A percentile compares a stretch with the other conserved stretches of the same genome.
phyloP scores from a whole-genome alignment of 2,329 filamentous ascomycete genomes.

The Exophiala aquamarina region DNA sequence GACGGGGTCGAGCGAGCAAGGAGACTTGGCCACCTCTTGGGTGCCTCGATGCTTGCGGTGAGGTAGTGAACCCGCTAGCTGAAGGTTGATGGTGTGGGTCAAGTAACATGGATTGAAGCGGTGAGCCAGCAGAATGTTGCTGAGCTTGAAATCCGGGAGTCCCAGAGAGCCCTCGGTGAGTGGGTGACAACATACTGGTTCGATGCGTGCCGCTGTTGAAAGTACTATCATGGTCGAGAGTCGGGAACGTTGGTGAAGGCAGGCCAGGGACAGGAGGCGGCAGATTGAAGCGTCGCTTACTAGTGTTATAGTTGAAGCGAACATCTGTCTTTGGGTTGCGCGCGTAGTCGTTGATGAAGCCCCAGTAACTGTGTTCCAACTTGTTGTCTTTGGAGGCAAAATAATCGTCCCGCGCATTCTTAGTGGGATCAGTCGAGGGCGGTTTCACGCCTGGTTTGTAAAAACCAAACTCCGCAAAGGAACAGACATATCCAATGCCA shows the following conservation, averaged over 20 bases:
- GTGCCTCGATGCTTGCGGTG: conserved; percentile 13
- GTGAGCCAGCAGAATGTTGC: conserved; percentile 34
- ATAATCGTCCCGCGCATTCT: conserved; percentile 72
- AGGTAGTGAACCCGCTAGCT: conserved; percentile 33
- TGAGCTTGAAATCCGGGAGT: conserved; percentile 17
- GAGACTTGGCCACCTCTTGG: conserved; percentile 7
- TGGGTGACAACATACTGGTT: conserved; percentile 9
- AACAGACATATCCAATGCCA: conserved; percentile 92
- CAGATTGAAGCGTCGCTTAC: conserved; percentile 64
- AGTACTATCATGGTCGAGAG: conserved; percentile 9
- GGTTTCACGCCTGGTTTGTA: conserved; percentile 66
- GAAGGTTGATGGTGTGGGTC: conserved; percentile 49
- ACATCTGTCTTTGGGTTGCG: conserved; percentile 69
- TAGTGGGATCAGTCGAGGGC: conserved; percentile 29
- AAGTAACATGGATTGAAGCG: conserved; percentile 44
- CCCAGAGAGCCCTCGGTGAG: conserved; percentile 13
- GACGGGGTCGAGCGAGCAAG: conserved; percentile 1
- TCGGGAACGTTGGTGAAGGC: conserved; percentile 57
- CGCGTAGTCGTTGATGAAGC: conserved; percentile 90
- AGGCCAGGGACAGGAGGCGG: conserved; percentile 73
- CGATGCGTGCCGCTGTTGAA: conserved; percentile 7
- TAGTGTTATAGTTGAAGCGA: conserved; percentile 59
- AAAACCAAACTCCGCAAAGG: conserved; percentile 96
- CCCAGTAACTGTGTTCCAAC: conserved; percentile 96
- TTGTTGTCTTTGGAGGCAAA: conserved; percentile 95